Evolutionary conservation across 441 rosid species (phyloP), one percentile per base, ranked within the genome.

Genomic region (Populus tomentosa): DNA sequence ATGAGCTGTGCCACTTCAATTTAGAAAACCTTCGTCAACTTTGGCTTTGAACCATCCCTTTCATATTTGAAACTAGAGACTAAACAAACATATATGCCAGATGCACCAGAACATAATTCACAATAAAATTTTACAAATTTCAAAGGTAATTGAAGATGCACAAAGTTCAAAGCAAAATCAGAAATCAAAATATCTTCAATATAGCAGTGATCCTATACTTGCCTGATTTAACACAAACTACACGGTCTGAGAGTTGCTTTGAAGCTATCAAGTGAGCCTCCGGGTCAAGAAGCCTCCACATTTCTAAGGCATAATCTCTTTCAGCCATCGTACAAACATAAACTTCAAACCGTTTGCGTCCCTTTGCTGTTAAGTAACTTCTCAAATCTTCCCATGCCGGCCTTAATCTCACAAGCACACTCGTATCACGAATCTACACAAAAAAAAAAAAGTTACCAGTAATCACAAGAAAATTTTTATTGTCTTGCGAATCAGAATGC

Each of bases 331-430:
- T 28, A 28, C 30, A 95, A 71, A 95, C 98, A 85, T 93, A 95
- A 77, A 95, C 98, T 86, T 93, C 98, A 84, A 95, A 95, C 24
- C 98, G 80, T 78, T 91, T 95, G 75, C 98, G 94, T 18, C 93
- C 92, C 85, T 87, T 95, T 46, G 98, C 98, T 65, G 89, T 91
- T 81, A 95, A 87, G 83, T 95, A 95, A 82, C 91, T 88, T 84
- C 97, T 86, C 84, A 95, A 82, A 69, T 95, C 98, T 82, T 95
- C 98, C 98, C 98, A 93, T 13, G 98, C 98, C 76, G 95, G 94
- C 78, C 98, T 90, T 82, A 95, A 81, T 81, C 97, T 95, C 82
- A 95, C 98, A 81, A 30, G 32, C 32, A 30, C 32, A 30, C 32
- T 30, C 32, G 32, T 30, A 30, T 30, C 32, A 30, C 32, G 98